Evolutionary conservation across 345 rosid species (phyloP).

Genomic region (Bretschneidera sinensis): DNA sequence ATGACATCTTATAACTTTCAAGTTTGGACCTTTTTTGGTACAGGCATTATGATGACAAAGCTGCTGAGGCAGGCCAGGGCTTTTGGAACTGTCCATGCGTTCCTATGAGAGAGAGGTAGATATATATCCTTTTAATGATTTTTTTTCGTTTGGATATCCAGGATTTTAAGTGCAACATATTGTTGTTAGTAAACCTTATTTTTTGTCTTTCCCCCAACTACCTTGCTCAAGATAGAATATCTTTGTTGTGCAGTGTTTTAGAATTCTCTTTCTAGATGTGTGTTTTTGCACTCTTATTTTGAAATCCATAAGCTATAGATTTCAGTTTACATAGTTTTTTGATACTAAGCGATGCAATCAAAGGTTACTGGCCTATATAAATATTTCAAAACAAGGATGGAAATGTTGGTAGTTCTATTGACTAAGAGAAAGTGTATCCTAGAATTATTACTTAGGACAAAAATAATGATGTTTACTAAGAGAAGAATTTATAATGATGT

Average conservation of each 20-base stretch:
- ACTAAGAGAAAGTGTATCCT: background rate
- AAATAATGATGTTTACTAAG: background rate
- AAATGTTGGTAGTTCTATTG: no score
- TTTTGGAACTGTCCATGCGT: slow-evolving; percentile 99
- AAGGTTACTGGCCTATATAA: no score
- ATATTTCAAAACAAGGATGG: background rate
- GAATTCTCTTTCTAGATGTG: no score
- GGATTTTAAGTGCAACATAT: background rate
- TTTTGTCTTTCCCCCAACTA: background rate
- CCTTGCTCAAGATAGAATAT: background rate
- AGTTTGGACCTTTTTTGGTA: slow-evolving; percentile 10
- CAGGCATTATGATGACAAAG: slow-evolving; percentile 97
- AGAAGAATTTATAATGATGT: background rate
- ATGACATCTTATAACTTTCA: background rate
- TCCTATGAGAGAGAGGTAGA: slow-evolving; percentile 97
- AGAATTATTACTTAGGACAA: background rate
- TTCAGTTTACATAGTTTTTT: background rate
- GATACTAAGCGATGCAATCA: background rate
- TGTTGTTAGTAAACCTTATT: no score
- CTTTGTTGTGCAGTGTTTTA: no score
- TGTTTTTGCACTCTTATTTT: no score
- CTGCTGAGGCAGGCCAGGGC: slow-evolving; percentile 86
- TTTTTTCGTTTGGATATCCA: no score
- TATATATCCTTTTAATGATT: background rate
- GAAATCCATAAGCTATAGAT: background rate